Evolutionary conservation across 2,329 filamentous ascomycete genomes (phyloP), one percentile per base, ranked within the genome.

Genomic region (Diaporthe citrichinensis): DNA sequence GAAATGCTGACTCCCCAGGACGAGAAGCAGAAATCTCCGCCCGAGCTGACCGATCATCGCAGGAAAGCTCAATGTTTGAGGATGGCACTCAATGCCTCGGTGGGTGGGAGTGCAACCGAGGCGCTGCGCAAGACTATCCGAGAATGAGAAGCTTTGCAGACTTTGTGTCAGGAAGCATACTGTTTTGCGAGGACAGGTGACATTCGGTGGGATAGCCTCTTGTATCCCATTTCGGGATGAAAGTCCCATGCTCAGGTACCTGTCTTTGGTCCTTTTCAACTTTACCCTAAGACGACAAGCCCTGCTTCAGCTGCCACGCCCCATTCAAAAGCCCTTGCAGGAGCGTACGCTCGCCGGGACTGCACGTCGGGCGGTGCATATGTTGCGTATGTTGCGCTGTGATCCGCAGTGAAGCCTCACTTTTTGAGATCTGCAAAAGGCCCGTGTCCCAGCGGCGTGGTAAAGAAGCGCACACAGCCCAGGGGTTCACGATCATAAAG

Each of bases 361-460:
- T 68, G 46, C 44, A 53, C 23, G 23, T 53, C 62, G 46, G 62
- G 6, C 46, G 23, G 15, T 68, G 62, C 44, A 36, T n/a, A n/a
- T n/a, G n/a, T 3, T 31, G 31, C 31, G 31, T 53, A 68, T 68
- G 31, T 5, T 39, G 62, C 39, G 31, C 31, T 55, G 49, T n/a
- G 65, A 36, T 69, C 34, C 34, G 49, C 65, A 41, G 6, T 23
- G 65, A 55, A 55, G 49, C 65, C 65, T 55, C 49, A 55, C 41
- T 69, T 69, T 36, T 23, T 6, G 49, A 69, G 34, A 28, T 41
- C 65, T 53, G 25, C 65, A 53, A 53, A 25, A 4, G 65, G 31
- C 23, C 46, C 49, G 34, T 69, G 46, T 55, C 39, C 65, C 65
- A 69, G n/a, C 65, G 14, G 49, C n/a, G 4, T 69, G 65, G 46